Evolutionary conservation across 352 stramenopile species (phyloP).

Genomic region (Globisporangium iwayamae): DNA sequence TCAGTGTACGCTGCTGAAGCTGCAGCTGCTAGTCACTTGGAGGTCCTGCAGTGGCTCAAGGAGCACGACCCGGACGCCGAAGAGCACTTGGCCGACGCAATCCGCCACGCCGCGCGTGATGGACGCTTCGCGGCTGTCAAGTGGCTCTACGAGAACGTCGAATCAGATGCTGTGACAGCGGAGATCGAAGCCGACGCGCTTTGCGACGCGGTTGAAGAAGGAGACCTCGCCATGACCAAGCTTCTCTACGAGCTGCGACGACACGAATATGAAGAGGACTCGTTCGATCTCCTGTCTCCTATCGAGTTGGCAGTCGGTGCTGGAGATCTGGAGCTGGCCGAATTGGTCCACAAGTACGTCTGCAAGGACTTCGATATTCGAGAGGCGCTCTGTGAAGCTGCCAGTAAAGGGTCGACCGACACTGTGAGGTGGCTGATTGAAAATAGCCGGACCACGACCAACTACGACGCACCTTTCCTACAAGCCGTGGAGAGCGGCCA

Average conservation of each 20-base stretch:
- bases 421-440: not conserved
- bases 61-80: not conserved
- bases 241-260: not conserved
- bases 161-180: not conserved
- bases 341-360: not conserved
- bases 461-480: not conserved
- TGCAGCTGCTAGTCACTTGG: not conserved
- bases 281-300: not conserved
- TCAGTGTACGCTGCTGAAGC: not conserved
- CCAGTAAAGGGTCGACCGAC: not conserved
- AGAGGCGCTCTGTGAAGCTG: not conserved
- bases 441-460: not conserved
- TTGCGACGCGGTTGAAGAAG: not conserved
- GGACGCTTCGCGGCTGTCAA: not conserved
- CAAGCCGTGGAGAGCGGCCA: not conserved
- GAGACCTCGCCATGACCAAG: not conserved
- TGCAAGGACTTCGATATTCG: not conserved
- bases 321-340: not conserved
- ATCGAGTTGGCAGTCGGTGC: not conserved
- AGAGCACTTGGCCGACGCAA: not conserved
- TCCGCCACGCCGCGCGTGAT: not conserved
- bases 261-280: not conserved
- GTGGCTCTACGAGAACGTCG: not conserved
- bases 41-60: constrained; percentile 3
- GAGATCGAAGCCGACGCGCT: not conserved